These are phyloP conservation scores for Sicyos edulis DNA, from an alignment of 306 rosid species.

Conservation along the genomic window DNA sequence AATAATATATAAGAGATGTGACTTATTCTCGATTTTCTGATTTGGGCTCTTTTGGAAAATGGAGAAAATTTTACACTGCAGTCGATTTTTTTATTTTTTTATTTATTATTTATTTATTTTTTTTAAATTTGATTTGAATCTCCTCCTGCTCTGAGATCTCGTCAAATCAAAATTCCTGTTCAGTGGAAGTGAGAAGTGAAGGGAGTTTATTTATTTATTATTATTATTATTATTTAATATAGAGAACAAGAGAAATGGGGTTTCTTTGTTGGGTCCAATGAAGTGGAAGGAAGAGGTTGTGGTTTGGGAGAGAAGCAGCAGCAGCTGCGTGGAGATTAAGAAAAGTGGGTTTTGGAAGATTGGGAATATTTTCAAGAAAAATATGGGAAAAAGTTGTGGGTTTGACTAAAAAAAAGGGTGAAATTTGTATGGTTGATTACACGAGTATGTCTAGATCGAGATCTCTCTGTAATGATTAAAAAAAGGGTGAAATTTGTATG, in stretches of 20 bases:
- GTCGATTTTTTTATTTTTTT: too few relatives aligned
- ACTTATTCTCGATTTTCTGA: too few relatives aligned
- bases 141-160: constrained; percentile 89
- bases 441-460: constrained; percentile 81
- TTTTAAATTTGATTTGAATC: too few relatives aligned
- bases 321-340: constrained; percentile 69
- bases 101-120: too few relatives aligned
- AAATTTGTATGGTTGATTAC: constrained; percentile 50
- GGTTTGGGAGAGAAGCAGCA: constrained; percentile 58
- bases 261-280: constrained; percentile 22
- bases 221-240: too few relatives aligned
- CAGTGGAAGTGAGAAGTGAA: constrained; percentile 79
- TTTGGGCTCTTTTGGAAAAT: too few relatives aligned
- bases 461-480: constrained; percentile 82
- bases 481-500: too few relatives aligned
- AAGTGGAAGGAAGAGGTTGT: constrained; percentile 45
- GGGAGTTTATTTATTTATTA: constrained; percentile 89
- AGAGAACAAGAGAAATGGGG: constrained; percentile 66
- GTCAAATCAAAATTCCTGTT: constrained; percentile 71
- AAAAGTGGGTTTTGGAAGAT: constrained; percentile 60
- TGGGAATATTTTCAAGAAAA: constrained; percentile 68
- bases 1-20: too few relatives aligned
- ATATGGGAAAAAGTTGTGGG: constrained; percentile 51
- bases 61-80: too few relatives aligned
- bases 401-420: constrained; percentile 69